Base-by-base conservation (phyloP, 1,139 yeast species). In the Nadsonia commutata region DNA sequence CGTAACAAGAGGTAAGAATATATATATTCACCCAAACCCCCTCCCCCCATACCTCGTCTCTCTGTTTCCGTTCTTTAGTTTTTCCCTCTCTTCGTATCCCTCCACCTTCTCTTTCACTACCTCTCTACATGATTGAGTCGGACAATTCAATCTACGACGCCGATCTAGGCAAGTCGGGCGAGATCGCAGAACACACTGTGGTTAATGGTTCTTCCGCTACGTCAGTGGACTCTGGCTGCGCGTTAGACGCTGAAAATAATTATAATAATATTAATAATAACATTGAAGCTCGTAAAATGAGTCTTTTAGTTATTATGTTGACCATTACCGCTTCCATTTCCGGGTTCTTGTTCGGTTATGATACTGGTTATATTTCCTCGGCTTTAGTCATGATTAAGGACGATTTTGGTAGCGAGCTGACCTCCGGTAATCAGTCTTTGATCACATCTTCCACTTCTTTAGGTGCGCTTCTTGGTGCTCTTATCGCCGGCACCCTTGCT, bases 331-430 rank as follows among this genome's bases (percentile, higher is more conserved):
- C 95, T 0, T 85, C 95, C 8, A 79, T 88, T 49, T 85, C 95
- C 1, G 97, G 97, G 3, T 86, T 86, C 62, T 78, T 88, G 85
- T 88, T 86, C 63, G 97, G 97, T 50, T 88, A 88, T 58, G 97
- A 88, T 60, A 88, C 97, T 0, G 97, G 96, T 48, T 88, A 88
- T 62, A 85, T 88, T 40, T 86, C 96, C 1, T 79, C 94, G 16
- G 96, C 96, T 0, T 68, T 88, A 55, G 94, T 86, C 17, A 76
- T 88, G 41, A 86, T 90, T 5, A 73, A 77, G 5, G 95, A 83
- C 56, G 71, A 88, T 41, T 63, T 66, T 36, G 45, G 41, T 2
- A 40, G 42, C 19, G 43, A 46, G 2, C 67, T 86, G 45, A 69
- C 90, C 0, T 71, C 75, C 45, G 90, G 94, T 38, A 78, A 86